Evolutionary conservation across 192 early-diverging fungal genomes (phyloP).

Genomic region (Coemansia sp.): DNA sequence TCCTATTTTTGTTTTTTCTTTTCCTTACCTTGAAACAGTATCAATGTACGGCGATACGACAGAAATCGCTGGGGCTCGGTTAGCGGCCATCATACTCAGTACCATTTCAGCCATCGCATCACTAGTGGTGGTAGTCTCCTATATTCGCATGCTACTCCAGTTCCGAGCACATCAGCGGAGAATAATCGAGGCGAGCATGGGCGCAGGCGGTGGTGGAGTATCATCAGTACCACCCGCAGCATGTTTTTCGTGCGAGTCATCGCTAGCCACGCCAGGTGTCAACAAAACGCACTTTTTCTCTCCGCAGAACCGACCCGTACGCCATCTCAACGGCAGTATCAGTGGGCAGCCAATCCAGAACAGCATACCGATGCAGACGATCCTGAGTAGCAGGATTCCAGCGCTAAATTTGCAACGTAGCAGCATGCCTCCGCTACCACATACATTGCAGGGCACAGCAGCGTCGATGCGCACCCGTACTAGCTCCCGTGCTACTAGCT

Average conservation of each 20-base stretch:
- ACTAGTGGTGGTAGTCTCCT: slow-evolving; percentile 39
- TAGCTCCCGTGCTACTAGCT: slow-evolving; percentile 29
- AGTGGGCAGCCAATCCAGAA: background rate
- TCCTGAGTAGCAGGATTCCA: background rate
- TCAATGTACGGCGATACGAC: slow-evolving; percentile 2
- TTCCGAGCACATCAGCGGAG: slow-evolving; percentile 46
- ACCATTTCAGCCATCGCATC: slow-evolving; percentile 39
- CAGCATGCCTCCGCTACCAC: slow-evolving; percentile 34
- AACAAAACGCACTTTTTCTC: slow-evolving; percentile 28
- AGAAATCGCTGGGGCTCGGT: slow-evolving; percentile 27
- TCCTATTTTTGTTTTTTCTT: background rate
- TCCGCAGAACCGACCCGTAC: background rate
- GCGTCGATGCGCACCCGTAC: background rate
- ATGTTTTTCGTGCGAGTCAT: slow-evolving; percentile 53
- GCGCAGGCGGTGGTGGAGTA: slow-evolving; percentile 3
- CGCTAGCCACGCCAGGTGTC: slow-evolving; percentile 30
- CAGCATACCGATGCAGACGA: background rate
- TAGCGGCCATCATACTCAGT: slow-evolving; percentile 43
- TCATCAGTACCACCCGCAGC: slow-evolving; percentile 6
- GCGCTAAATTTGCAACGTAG: slow-evolving; percentile 10
- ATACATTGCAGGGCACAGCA: background rate
- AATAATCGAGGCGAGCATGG: slow-evolving; percentile 30
- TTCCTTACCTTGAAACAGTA: background rate
- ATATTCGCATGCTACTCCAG: slow-evolving; percentile 28
- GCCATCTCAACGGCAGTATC: slow-evolving; percentile 10